Percentiles rank a stretch among this genome's conserved stretches.
phyloP scores from a whole-genome alignment of 208 protist species.

The Leishmania mexicana region DNA sequence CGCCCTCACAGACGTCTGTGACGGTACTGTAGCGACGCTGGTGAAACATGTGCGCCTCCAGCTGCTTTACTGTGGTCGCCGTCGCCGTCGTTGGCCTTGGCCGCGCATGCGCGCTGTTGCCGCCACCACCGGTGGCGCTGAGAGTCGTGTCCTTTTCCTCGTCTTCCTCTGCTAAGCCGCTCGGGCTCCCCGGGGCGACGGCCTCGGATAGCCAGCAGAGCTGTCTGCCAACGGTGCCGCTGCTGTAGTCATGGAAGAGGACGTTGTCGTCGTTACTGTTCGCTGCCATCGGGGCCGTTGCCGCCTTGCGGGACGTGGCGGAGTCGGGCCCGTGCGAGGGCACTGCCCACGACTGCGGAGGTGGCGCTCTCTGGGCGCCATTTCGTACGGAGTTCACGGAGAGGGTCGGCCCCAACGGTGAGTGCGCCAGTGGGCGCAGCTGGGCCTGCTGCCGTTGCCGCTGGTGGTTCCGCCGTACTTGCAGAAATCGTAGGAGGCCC shows the following conservation, averaged over 20 bases:
- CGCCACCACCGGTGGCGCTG: background rate
- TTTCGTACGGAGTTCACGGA: background rate
- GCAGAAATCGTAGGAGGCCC: slow-evolving; percentile 23
- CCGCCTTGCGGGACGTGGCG: background rate
- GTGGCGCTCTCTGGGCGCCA: background rate
- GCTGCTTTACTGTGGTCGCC: background rate
- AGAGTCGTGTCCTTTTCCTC: background rate
- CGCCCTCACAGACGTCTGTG: background rate
- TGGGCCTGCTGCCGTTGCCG: slow-evolving; percentile 9
- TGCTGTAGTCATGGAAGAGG: background rate
- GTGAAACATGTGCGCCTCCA: background rate
- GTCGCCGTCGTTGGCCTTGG: background rate
- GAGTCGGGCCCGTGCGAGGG: background rate
- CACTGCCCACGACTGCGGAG: background rate
- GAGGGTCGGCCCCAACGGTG: background rate
- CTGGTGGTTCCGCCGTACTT: background rate
- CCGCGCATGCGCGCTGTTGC: background rate
- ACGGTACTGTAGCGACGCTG: background rate
- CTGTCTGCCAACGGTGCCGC: background rate
- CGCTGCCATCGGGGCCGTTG: background rate
- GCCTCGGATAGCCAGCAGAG: background rate
- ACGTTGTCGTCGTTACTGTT: background rate
- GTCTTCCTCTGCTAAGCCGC: background rate
- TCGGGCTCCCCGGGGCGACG: background rate
- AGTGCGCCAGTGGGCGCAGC: background rate